Evolutionary conservation across 176 grass and related monocot species (phyloP), one percentile per base, ranked within the genome.

Genomic region (Avena atlantica): DNA sequence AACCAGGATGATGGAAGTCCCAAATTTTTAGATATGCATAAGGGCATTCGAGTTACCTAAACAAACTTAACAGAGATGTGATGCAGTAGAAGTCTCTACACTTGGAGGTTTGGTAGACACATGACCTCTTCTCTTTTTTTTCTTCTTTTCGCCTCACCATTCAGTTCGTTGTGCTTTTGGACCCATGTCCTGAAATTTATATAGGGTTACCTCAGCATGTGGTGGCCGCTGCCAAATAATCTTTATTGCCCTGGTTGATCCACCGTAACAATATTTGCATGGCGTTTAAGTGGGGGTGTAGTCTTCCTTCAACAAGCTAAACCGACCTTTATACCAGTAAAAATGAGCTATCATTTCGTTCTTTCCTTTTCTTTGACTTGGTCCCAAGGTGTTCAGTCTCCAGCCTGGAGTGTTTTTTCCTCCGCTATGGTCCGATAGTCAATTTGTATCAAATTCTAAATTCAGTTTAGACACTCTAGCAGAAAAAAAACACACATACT

Each of bases 291-390:
- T 52, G 31, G 47, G 7, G 1, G 27, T 53, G 69, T 63, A 63
- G n/a, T 80, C n/a, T 68, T n/a, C 47, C 34, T 82, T 24, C 20
- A 4, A 82, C n/a, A 68, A 15, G 27, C 17, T 81, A 52, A 81
- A 45, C 31, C 36, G 17, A 49, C 0, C 10, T 68, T 52, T 69
- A 9, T 23, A 53, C 17, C 6, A 0, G 25, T 31, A 36, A 81
- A 50, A 81, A 31, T 50, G 25, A 68, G 51, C 13, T 79, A 20
- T 58, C 12, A 23, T 44, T 21, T 79, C 58, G 55, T 78, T 57
- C 0, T 40, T 79, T 23, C 20, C 34, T 79, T 12, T 21, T 37
- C 42, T 59, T 21, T 79, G 19, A 21, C 36, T 78, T 78, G 11
- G 19, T 23, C 76, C 36, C 19, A 78, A 75, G 23, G 72, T 75